Base-by-base conservation (phyloP, 1,284 basidiomycete species). In the Golubevia sp. region DNA sequence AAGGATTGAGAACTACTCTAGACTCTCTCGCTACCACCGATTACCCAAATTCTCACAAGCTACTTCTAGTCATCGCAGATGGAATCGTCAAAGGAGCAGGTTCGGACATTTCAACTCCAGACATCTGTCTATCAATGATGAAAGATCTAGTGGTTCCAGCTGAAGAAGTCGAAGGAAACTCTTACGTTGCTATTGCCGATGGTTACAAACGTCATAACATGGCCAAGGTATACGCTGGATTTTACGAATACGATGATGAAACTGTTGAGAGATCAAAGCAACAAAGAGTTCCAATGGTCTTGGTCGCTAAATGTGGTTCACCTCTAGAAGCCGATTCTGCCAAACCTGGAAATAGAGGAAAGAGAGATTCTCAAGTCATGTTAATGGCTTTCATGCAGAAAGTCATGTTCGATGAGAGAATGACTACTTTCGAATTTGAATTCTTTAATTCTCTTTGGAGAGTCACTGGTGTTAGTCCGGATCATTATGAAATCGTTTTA, bases 191-290 rank as follows among this genome's bases (percentile, higher is more conserved):
- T 65, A 98, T 99, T 76, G 97, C 97, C 24, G 95, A 99, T 84
- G 97, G 97, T 30, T 93, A 97, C 87, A 99, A 98, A 86, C 89
- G 93, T 23, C 96, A 98, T 88, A 99, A 99, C 85, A 97, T 97
- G 94, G 96, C 96, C 64, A 96, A 96, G 86, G 94, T 99, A 52
- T 98, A 92, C 77, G 94, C 96, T 34, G 97, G 97, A 2, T 99
- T 94, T 87, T 99, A 99, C 85, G 89, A 91, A 68, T 99, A 99
- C 85, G 94, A 98, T 84, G 89, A 94, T 79, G 88, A 91, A 62
- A 97, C 95, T 0, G 89, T 93, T 49, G 97, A 99, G 86, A 87
- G 88, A 30, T 91, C 90, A 65, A 99, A 99, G 86, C 96, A 99
- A 85, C 97, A 99, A 85, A 91, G 93, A 49, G 92, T 97, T 1